Percentiles rank a stretch among this genome's conserved stretches.
Conservation (phyloP, 495 filamentous ascomycete genomes). For the Penicillium subrubescens region DNA sequence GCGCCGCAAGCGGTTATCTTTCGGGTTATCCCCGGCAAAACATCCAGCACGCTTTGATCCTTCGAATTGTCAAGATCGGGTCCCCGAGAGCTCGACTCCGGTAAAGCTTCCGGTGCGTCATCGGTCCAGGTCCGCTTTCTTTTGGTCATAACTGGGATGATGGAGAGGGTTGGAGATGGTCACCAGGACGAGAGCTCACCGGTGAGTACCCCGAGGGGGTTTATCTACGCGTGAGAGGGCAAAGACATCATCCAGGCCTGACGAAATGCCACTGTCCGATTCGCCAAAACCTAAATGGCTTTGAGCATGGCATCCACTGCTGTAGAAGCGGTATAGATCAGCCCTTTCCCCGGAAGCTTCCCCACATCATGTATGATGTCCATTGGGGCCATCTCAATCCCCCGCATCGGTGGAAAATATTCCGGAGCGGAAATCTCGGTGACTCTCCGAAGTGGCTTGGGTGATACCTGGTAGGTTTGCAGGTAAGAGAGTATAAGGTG, state of each 20-base stretch:
- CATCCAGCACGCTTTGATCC: constrained; percentile 20
- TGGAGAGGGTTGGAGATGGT: background rate
- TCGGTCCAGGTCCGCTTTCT: constrained; percentile 21
- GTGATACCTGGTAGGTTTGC: background rate
- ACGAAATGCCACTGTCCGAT: constrained; percentile 13
- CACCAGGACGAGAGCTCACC: constrained; percentile 1
- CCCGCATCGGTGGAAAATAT: constrained; percentile 24
- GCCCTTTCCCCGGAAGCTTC: constrained; percentile 11
- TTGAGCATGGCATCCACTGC: constrained; percentile 4
- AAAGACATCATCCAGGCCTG: background rate
- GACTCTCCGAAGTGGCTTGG: constrained; percentile 13
- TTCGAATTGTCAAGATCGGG: constrained; percentile 4
- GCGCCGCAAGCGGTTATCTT: constrained; percentile 50
- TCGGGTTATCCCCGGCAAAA: constrained; percentile 42
- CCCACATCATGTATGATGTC: constrained; percentile 7
- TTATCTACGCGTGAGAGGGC: constrained; percentile 17
- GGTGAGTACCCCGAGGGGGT: constrained; percentile 23
- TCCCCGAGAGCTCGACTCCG: constrained; percentile 12
- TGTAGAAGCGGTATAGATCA: constrained; percentile 15
- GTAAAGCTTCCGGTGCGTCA: constrained; percentile 20
- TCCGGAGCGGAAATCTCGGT: constrained; percentile 26
- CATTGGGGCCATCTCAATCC: constrained; percentile 13
- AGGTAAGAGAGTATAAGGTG: background rate
- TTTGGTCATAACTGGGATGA: constrained; percentile 11
- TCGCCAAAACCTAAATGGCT: constrained; percentile 5